These are phyloP conservation scores for Trichoderma citrinoviride DNA, from an alignment of 2,329 filamentous ascomycete genomes.

Conservation along the genomic window DNA sequence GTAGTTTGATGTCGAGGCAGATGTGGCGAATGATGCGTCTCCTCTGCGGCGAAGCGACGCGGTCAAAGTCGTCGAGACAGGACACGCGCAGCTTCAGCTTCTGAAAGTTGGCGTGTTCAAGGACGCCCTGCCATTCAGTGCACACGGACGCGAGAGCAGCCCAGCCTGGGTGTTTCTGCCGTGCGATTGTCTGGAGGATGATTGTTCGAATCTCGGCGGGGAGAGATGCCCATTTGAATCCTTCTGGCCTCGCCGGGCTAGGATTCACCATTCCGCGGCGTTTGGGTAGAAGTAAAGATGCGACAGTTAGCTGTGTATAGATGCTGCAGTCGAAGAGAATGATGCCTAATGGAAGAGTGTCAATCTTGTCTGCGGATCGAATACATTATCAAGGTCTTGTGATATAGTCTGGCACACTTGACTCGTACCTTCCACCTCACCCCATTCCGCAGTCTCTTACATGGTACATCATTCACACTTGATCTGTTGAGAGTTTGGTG, in stretches of 20 bases:
- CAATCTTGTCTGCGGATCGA: neutral
- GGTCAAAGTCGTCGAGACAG: constrained; percentile 29
- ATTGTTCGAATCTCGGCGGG: constrained; percentile 34
- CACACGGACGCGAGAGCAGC: constrained; percentile 35
- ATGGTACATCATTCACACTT: too few relatives aligned
- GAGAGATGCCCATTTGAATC: constrained; percentile 24
- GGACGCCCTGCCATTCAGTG: constrained; percentile 36
- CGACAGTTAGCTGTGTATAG: neutral
- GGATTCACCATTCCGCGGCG: neutral
- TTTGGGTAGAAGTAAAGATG: neutral
- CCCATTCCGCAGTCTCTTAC: too few relatives aligned
- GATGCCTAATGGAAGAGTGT: too few relatives aligned
- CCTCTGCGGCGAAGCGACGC: constrained; percentile 23
- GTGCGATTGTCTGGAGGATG: constrained; percentile 31
- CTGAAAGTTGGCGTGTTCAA: constrained; percentile 33
- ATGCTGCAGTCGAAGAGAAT: neutral
- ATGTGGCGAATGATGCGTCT: constrained; percentile 32
- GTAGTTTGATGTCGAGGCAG: constrained; percentile 33
- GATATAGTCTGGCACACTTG: too few relatives aligned
- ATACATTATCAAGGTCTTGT: too few relatives aligned
- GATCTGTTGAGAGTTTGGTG: too few relatives aligned
- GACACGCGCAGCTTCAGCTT: constrained; percentile 29
- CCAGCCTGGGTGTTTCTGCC: constrained; percentile 34
- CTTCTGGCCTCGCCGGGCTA: neutral
- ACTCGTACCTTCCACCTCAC: too few relatives aligned